Base-by-base conservation (phyloP, 257 asterid genomes). In the Solanum paucissectum region DNA sequence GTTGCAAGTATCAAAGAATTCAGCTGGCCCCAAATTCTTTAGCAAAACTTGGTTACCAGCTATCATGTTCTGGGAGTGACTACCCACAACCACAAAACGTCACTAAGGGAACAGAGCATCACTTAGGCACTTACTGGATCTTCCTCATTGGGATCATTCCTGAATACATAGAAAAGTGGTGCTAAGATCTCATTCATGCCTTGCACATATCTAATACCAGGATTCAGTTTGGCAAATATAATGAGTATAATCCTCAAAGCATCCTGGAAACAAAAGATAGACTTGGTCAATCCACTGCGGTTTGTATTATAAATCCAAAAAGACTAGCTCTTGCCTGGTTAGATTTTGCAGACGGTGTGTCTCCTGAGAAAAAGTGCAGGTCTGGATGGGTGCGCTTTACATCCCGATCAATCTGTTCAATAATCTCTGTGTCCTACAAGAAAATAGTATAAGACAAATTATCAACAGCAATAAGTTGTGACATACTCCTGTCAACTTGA, bases 171-270 rank as follows among this genome's bases (percentile, higher is more conserved):
- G 89, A 87, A 95, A 29, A 96, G 89, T 79, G 99, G 99, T 0
- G 99, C 99, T 91, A 96, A 91, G 74, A 96, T 87, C 93, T 96
- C 99, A 91, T 96, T 96, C 99, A 96, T 96, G 91, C 99, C 99
- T 93, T 96, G 99, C 87, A 96, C 99, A 81, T 96, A 96, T 96
- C 98, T 93, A 91, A 96, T 95, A 87, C 98, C 98, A 52, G 99
- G 99, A 92, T 96, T 96, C 92, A 96, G 90, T 93, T 96, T 96
- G 27, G 99, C 98, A 91, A 93, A 96, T 87, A 96, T 86, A 87
- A 93, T 93, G 91, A 95, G 90, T 89, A 95, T 94, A 90, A 87
- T 89, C 90, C 89, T 92, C 90, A 95, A 90, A 55, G 98, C 94
- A 89, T 94, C 99, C 99, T 96, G 94, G 84, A 89, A 91, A 88